Evolutionary conservation across 345 rosid species (phyloP), one percentile per base, ranked within the genome.

Genomic region (Rhodamnia rubescens): DNA sequence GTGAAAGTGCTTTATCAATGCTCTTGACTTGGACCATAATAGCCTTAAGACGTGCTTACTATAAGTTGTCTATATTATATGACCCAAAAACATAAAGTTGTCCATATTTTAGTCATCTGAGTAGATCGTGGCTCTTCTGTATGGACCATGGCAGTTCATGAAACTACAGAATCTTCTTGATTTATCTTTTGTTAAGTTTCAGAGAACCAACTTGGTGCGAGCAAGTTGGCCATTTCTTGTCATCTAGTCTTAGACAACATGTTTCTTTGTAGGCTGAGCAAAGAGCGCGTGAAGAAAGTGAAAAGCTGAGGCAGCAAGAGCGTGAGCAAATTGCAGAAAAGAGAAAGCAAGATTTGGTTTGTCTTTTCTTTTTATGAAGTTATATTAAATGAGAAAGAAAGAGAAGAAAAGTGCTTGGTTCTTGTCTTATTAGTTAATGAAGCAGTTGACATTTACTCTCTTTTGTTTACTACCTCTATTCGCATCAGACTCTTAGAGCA

Each of bases 321-420:
- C 98, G 96, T 69, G 98, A 96, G 85, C 92, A 89, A 87, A 87
- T 94, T 85, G 93, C 96, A 22, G 96, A 96, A 88, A 95, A 91
- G 92, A 92, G 97, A 89, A 95, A 91, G 92, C 92, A 96, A 90
- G 99, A 96, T 92, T 91, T 96, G 96, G 99, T 97, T 89, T 64
- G 98, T 89, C 74, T 78, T 85, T 85, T 36, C 36, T 20, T 78
- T 82, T 2, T 8, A 36, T 75, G 50, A 29, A 36, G 29, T 84
- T n/a, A 24, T 50, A 29, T 61, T 6, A 40, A 8, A 44, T 58
- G 36, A 54, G 56, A 44, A 53, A 29, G 52, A 42, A 57, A 22
- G 85, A 47, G 22, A 44, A 55, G 59, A 20, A 57, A 14, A 29
- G 50, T 18, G 40, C 49, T 83, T 57, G 51, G 49, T 36, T 53